Evolutionary conservation across 192 early-diverging fungal species (phyloP), one percentile per base, ranked within the genome.

Genomic region (Coemansia sp.): DNA sequence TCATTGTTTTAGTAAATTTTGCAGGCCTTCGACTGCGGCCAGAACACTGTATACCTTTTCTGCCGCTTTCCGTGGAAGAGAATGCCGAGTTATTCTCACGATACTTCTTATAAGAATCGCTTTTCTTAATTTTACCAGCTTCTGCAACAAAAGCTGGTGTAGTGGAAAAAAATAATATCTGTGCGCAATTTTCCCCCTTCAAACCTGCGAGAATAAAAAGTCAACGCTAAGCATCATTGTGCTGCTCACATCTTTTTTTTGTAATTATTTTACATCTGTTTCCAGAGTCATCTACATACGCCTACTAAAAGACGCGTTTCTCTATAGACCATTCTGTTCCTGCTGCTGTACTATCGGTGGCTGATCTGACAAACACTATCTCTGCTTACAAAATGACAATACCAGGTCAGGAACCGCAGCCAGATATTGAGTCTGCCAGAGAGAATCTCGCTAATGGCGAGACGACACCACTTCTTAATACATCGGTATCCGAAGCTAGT

Each of bases 401-500:
- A 56, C 56, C 52, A 18, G 23, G 54, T 13, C 54, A 70, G 32
- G 44, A 13, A n/a, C 32, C 18, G 38, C 47, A 26, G 21, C 44
- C 52, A 21, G 69, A 68, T 37, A 52, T 66, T 10, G 72, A 74
- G 53, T 58, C 69, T 0, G 73, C 56, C 67, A 56, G 53, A 8
- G 40, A 44, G 40, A 10, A 40, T 21, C 43, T 41, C 44, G 47
- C 13, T 26, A 65, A 38, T 38, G 12, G 63, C 41, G 74, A 75
- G 11, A 57, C 64, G 12, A 67, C 74, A 26, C 67, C 69, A 11
- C 67, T 81, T 18, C 74, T 81, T 6, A 76, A 70, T 23, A 61
- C 65, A 10, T 81, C 79, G 48, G 67, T 71, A 2, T 81, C 74
- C 11, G 74, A 60, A 38, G 62, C 67, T 6, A 70, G 68, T 58